These are phyloP conservation scores for Trapa bicornis DNA, from an alignment of 345 rosid species.

Conservation along the genomic window DNA sequence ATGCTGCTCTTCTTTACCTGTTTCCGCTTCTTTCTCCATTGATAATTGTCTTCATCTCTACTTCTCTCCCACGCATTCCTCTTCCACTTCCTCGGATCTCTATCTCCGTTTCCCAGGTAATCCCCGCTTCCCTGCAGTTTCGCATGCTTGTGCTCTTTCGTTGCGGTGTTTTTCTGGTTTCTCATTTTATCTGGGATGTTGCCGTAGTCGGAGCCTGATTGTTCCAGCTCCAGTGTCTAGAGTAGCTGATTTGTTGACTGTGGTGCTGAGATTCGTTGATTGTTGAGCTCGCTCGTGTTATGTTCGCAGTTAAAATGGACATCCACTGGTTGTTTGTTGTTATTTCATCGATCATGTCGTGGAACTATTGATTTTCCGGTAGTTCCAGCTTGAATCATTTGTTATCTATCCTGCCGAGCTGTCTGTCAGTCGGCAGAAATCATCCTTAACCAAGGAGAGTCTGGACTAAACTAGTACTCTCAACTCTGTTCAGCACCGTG, in stretches of 20 bases:
- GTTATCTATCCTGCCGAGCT: neutral
- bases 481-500: no score
- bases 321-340: neutral
- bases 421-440: no score
- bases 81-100: neutral
- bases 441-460: no score
- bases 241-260: neutral
- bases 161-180: neutral
- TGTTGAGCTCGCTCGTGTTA: neutral
- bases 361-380: neutral
- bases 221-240: neutral
- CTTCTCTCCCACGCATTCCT: neutral
- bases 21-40: neutral
- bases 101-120: constrained; percentile 2
- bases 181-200: neutral
- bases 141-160: neutral
- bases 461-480: no score
- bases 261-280: neutral
- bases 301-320: neutral
- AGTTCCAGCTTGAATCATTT: neutral
- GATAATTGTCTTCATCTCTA: neutral
- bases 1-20: constrained; percentile 15
- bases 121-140: neutral
- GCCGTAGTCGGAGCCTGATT: neutral
- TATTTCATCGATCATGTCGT: neutral